These are phyloP conservation scores for Aspergillus coremiiformis DNA, from an alignment of 495 filamentous ascomycete genomes.

Conservation along the genomic window DNA sequence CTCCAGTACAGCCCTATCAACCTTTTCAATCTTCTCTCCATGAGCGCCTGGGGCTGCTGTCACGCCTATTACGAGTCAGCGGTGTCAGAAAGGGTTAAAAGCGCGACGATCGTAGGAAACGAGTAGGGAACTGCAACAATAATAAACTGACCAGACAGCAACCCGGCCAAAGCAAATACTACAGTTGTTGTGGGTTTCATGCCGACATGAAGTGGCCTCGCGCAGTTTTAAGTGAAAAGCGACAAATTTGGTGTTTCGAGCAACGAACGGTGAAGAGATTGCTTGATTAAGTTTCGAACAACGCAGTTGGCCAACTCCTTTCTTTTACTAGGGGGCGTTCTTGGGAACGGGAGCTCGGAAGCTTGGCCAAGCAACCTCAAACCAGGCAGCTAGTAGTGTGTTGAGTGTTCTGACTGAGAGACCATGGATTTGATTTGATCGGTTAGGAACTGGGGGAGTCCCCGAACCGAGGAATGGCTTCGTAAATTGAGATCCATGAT, in stretches of 20 bases:
- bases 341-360: slow-evolving; percentile 17
- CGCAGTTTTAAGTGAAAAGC: neutral
- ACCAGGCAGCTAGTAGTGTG: slow-evolving; percentile 6
- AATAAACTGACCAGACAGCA: slow-evolving; percentile 25
- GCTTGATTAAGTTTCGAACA: neutral
- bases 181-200: slow-evolving; percentile 22
- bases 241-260: neutral
- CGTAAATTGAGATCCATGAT: slow-evolving; percentile 7
- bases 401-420: neutral
- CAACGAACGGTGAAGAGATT: neutral
- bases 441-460: neutral
- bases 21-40: neutral
- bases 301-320: slow-evolving; percentile 9
- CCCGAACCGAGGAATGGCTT: neutral
- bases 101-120: neutral
- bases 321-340: slow-evolving; percentile 16
- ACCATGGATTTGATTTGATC: neutral
- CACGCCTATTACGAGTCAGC: neutral
- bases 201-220: neutral
- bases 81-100: neutral
- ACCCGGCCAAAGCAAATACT: slow-evolving; percentile 23
- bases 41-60: neutral
- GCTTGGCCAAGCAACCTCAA: slow-evolving; percentile 13
- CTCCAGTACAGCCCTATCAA: neutral
- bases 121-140: neutral